Percentiles rank a stretch among this genome's conserved stretches.
Conservation (phyloP, 495 filamentous ascomycete genomes). For the Penicillium malachiteum region DNA sequence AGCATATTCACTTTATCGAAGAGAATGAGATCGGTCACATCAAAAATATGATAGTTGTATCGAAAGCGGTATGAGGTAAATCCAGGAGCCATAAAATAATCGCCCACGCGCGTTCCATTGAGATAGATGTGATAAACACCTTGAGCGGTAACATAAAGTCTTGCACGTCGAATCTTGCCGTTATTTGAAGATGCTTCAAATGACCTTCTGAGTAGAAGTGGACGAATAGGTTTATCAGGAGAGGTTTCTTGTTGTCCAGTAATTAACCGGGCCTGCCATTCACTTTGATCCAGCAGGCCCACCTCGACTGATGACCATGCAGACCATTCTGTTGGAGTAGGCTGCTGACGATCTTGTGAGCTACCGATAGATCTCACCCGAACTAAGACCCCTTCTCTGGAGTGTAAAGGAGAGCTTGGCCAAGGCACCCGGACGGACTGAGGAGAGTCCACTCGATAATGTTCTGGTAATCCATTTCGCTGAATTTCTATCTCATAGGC, state of each 20-base stretch:
- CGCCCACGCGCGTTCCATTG: constrained; percentile 10
- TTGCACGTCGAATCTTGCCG: not conserved
- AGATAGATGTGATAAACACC: constrained; percentile 12
- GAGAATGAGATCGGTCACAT: constrained; percentile 40
- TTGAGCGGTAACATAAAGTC: constrained; percentile 11
- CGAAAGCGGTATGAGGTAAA: constrained; percentile 31
- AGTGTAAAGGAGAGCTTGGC: constrained; percentile 6
- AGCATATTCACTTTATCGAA: constrained; percentile 37
- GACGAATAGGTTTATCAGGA: constrained; percentile 5
- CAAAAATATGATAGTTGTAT: constrained; percentile 47
- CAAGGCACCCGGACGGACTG: constrained; percentile 9
- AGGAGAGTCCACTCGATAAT: not conserved
- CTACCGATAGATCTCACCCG: constrained; percentile 5
- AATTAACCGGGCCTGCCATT: constrained; percentile 13
- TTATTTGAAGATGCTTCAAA: not conserved
- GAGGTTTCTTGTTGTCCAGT: not conserved
- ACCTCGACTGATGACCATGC: constrained; percentile 13
- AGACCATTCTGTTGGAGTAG: constrained; percentile 2
- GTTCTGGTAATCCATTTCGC: not conserved
- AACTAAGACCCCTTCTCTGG: constrained; percentile 3
- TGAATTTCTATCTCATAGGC: constrained; percentile 10
- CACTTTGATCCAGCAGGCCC: constrained; percentile 4
- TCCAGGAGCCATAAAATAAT: constrained; percentile 33
- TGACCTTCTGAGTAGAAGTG: constrained; percentile 1
- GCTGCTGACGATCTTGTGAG: not conserved